A percentile compares a stretch with the other conserved stretches of the same genome.
Evolutionary conservation across 306 rosid species (phyloP).

Genomic region (Vigna reflexopilosa): DNA sequence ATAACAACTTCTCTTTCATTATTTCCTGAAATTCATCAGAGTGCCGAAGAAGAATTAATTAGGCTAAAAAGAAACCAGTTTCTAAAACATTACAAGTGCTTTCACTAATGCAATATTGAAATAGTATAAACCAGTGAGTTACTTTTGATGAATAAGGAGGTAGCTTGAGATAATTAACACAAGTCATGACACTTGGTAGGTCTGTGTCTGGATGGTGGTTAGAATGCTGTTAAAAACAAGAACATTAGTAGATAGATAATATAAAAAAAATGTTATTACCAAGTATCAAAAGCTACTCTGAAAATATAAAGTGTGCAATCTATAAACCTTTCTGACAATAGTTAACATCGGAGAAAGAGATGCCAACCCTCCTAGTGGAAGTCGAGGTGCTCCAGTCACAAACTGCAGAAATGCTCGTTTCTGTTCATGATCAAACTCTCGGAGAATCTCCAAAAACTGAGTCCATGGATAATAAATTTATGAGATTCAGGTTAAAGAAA

Average conservation of each 20-base stretch:
- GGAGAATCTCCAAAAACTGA: constrained; percentile 87
- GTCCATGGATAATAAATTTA: constrained; percentile 26
- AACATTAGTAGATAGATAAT: neutral
- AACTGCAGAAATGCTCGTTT: constrained; percentile 92
- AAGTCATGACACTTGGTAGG: constrained; percentile 98
- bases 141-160: constrained; percentile 97
- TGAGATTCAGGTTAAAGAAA: constrained; percentile 16
- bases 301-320: neutral
- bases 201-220: constrained; percentile 70
- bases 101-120: constrained; percentile 3
- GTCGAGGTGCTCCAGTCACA: constrained; percentile 95
- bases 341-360: constrained; percentile 95
- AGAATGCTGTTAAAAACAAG: constrained; percentile 64
- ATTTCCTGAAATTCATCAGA: constrained; percentile 67
- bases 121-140: constrained; percentile 27
- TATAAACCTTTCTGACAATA: constrained; percentile 81
- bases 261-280: constrained; percentile 22
- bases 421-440: constrained; percentile 67
- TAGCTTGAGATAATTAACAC: constrained; percentile 96
- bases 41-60: neutral
- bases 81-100: neutral
- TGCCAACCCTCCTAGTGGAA: constrained; percentile 97
- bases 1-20: constrained; percentile 91
- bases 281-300: neutral
- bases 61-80: constrained; percentile 8